Evolutionary conservation across 2,329 filamentous ascomycete species (phyloP), one percentile per base, ranked within the genome.

Genomic region (Aspergillus thermomutatus): DNA sequence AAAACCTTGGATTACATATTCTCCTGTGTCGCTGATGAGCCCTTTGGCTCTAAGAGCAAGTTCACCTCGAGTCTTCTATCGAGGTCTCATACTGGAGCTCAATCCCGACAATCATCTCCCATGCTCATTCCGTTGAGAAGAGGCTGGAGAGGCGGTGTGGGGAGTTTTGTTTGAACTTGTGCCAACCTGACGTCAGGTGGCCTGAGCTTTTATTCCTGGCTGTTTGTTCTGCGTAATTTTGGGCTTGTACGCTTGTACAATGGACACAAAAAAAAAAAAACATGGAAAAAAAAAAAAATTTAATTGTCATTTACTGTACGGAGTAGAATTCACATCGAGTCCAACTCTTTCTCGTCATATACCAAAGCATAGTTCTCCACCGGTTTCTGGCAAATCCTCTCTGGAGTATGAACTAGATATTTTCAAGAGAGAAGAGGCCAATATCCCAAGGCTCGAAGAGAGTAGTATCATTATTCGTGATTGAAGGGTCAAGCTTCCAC

Each of bases 401-500:
- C 31, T 37, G 31, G 5, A 17, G 14, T 17, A 34, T 34, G 11
- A 7, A 37, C 14, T 7, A n/a, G n/a, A n/a, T n/a, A 14, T 37
- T 37, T 17, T 17, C 14, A 37, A 17, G 2, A 17, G 14, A 14
- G 14, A 37, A 37, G 31, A 17, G 14, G 5, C 31, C 31, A 17
- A 14, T 17, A 37, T 37, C 31, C 4, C 14, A 37, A 17, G 14
- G 31, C 31, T 17, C 31, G 14, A 37, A 7, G 14, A 37, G 31
- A 37, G 31, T 7, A 37, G 31, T 7, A 37, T 14, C 31, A 37
- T 37, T 17, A 37, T 37, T 37, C 14, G 23, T 52, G 26, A 54
- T 50, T 54, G 41, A 56, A 66, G 62, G 60, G 66, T 64, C 64
- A 66, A 69, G 59, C 60, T 64, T 64, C 60, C 57, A 63, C 65